Evolutionary conservation across 495 filamentous ascomycete species (phyloP).

Genomic region (Rostrohypoxylon terebratum): DNA sequence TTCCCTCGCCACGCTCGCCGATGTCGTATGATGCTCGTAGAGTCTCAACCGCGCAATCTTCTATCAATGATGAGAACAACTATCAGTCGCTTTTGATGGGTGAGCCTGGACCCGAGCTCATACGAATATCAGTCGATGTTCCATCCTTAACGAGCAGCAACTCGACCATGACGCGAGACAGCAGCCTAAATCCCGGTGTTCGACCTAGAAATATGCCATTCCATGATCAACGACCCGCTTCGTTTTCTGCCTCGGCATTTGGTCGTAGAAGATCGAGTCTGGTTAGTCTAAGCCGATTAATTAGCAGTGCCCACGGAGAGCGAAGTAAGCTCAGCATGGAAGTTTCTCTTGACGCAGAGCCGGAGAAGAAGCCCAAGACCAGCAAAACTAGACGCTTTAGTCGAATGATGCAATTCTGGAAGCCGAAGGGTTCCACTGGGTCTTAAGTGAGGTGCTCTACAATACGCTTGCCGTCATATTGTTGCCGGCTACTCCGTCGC

Average conservation of each 20-base stretch:
- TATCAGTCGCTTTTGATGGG: conserved; percentile 70
- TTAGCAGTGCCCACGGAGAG: conserved; percentile 81
- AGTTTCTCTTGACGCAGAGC: conserved; percentile 64
- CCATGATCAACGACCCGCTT: conserved; percentile 73
- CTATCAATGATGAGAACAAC: conserved; percentile 73
- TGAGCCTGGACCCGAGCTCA: conserved; percentile 70
- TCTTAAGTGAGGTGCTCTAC: conserved; percentile 24
- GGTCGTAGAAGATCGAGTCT: conserved; percentile 84
- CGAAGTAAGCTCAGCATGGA: conserved; percentile 85
- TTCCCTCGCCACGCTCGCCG: conserved; percentile 67
- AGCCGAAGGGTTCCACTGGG: conserved; percentile 57
- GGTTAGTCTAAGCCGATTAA: conserved; percentile 84
- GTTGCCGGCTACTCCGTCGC: not conserved
- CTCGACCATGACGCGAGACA: conserved; percentile 83
- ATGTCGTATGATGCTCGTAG: conserved; percentile 76
- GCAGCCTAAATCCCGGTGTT: conserved; percentile 53
- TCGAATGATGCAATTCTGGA: conserved; percentile 88
- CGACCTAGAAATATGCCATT: conserved; percentile 52
- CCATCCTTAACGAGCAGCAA: conserved; percentile 88
- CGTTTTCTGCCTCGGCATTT: conserved; percentile 73
- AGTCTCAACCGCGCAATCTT: conserved; percentile 77
- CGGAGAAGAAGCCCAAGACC: conserved; percentile 71
- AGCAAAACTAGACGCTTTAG: conserved; percentile 80
- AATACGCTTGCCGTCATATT: not conserved
- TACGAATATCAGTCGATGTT: conserved; percentile 81